phyloP scores from a whole-genome alignment of 257 asterid genomes.

The Primulina eburnea region DNA sequence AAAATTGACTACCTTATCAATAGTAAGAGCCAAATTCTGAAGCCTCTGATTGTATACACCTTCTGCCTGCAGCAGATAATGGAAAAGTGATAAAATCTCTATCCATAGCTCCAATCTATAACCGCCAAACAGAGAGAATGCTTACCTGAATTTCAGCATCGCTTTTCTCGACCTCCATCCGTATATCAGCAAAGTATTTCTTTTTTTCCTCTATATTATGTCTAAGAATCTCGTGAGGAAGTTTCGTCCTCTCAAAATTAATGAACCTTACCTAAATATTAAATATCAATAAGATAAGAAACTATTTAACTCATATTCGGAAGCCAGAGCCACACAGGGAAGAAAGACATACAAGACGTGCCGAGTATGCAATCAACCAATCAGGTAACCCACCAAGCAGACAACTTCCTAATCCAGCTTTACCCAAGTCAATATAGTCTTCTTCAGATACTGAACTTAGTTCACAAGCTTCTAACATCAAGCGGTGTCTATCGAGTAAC shows the following conservation, averaged over 20 bases:
- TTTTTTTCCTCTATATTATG: conserved; percentile 91
- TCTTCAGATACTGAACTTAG: conserved; percentile 88
- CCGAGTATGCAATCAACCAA: conserved; percentile 93
- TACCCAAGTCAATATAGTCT: conserved; percentile 83
- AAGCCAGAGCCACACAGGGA: conserved; percentile 16
- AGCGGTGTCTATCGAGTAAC: conserved; percentile 72
- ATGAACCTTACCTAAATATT: conserved; percentile 84
- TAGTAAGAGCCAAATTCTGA: conserved; percentile 95
- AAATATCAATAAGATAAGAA: conserved; percentile 25
- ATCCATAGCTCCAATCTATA: conserved; percentile 15
- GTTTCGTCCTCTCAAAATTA: conserved; percentile 89
- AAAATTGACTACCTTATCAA: conserved; percentile 67
- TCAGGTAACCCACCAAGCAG: conserved; percentile 96
- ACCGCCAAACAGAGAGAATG: conserved; percentile 7
- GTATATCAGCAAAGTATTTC: conserved; percentile 77
- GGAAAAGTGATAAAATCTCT: conserved; percentile 15
- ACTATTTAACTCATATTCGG: not conserved
- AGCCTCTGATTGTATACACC: conserved; percentile 97
- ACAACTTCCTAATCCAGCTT: conserved; percentile 98
- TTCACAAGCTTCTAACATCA: conserved; percentile 94
- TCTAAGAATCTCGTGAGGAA: conserved; percentile 76
- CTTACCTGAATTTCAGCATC: conserved; percentile 97
- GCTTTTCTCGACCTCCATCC: conserved; percentile 78
- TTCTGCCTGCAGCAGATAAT: conserved; percentile 67
- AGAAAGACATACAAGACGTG: conserved; percentile 66